Conservation (phyloP, 768 basidiomycete genomes). For the Lenzites betulinus region DNA sequence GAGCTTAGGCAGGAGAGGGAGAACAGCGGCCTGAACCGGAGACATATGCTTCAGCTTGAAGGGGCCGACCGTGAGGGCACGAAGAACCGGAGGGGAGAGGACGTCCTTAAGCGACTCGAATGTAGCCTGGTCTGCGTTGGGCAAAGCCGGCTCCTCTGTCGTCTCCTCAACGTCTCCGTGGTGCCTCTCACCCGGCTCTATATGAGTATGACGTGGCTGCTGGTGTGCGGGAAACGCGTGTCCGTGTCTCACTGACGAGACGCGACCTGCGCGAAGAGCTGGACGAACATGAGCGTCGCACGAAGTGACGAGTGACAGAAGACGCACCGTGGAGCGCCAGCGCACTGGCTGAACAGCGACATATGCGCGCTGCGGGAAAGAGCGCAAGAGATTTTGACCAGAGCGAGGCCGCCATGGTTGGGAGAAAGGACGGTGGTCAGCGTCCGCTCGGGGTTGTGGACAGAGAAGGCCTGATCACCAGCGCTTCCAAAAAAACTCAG, state of each 20-base stretch:
- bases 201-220: not conserved
- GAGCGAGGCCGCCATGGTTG: slow-evolving; percentile 17
- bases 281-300: not conserved
- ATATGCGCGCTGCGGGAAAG: slow-evolving; percentile 7
- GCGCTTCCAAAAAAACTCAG: slow-evolving; percentile 14
- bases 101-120: slow-evolving; percentile 42
- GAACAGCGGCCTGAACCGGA: slow-evolving; percentile 78
- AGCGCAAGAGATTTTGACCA: slow-evolving; percentile 5
- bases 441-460: slow-evolving; percentile 9
- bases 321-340: slow-evolving; percentile 4
- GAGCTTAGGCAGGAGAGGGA: slow-evolving; percentile 73
- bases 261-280: slow-evolving; percentile 18
- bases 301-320: no score
- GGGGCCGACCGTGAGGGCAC: slow-evolving; percentile 62
- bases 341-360: not conserved
- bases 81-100: slow-evolving; percentile 42
- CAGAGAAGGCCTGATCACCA: not conserved
- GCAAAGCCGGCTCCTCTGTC: not conserved
- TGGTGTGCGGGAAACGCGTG: not conserved
- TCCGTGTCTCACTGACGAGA: slow-evolving; percentile 2
- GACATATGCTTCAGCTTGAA: slow-evolving; percentile 76
- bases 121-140: slow-evolving; percentile 20
- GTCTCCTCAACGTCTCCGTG: not conserved
- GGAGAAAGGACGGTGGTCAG: not conserved
- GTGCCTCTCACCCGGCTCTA: not conserved